Conservation (phyloP, 257 asterid genomes). For the Eustoma russellianum region DNA sequence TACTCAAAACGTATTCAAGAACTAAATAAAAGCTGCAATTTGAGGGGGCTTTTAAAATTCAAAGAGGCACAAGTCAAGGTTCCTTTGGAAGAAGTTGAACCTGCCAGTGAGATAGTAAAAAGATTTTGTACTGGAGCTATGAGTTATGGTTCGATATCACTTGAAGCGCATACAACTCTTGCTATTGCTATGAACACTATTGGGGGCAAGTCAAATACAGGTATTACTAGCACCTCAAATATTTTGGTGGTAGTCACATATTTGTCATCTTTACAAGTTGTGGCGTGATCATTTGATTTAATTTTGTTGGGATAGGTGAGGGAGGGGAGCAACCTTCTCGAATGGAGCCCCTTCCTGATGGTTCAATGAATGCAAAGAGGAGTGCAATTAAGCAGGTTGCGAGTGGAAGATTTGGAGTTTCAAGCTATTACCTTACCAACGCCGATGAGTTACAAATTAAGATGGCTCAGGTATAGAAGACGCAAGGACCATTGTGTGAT, state of each 20-base stretch:
- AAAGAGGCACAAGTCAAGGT: slow-evolving; percentile 50
- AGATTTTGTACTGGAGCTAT: slow-evolving; percentile 96
- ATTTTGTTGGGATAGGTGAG: slow-evolving; percentile 51
- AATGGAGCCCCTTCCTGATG: slow-evolving; percentile 89
- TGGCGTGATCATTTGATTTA: background rate
- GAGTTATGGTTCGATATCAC: slow-evolving; percentile 97
- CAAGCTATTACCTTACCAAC: slow-evolving; percentile 93
- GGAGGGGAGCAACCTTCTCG: slow-evolving; percentile 99
- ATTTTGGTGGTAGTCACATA: background rate
- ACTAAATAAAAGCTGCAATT: slow-evolving; percentile 77
- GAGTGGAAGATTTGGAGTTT: slow-evolving; percentile 98
- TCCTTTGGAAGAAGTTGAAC: slow-evolving; percentile 86
- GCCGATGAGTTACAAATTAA: slow-evolving; percentile 94
- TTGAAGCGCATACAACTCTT: slow-evolving; percentile 93
- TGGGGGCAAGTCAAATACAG: slow-evolving; percentile 97
- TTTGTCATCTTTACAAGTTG: background rate
- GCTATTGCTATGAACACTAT: slow-evolving; percentile 91
- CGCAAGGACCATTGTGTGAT: background rate
- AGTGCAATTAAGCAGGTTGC: slow-evolving; percentile 99
- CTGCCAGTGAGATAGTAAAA: slow-evolving; percentile 91
- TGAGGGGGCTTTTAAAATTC: slow-evolving; percentile 93
- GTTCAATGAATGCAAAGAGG: slow-evolving; percentile 83
- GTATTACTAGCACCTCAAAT: slow-evolving; percentile 21
- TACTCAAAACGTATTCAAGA: slow-evolving; percentile 83
- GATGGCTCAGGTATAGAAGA: slow-evolving; percentile 86